Evolutionary conservation across 371 early-diverging fungal species (phyloP).

Genomic region (Batkoa obscura): DNA sequence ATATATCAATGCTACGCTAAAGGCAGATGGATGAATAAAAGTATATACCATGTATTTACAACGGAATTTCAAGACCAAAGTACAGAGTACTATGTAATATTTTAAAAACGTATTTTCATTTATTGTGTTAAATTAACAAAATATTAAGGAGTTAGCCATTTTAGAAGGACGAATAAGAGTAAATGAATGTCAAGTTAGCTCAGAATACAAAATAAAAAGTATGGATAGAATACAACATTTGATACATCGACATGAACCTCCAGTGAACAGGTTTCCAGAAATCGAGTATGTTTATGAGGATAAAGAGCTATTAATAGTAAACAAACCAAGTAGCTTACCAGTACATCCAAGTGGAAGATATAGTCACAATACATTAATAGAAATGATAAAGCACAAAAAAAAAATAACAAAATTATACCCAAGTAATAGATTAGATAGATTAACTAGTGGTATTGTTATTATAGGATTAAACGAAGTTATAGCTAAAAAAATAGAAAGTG

Average conservation of each 20-base stretch:
- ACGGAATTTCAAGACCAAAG: constrained; percentile 73
- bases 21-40: constrained; percentile 66
- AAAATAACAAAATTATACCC: constrained; percentile 41
- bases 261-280: constrained; percentile 42
- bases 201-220: constrained; percentile 34
- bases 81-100: constrained; percentile 55
- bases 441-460: constrained; percentile 81
- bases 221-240: constrained; percentile 57
- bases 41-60: constrained; percentile 51
- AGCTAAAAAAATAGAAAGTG: constrained; percentile 36
- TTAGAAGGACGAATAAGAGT: constrained; percentile 52
- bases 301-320: constrained; percentile 51
- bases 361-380: constrained; percentile 50
- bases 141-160: constrained; percentile 46
- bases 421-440: constrained; percentile 74
- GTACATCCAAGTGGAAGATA: constrained; percentile 68
- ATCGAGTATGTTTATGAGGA: constrained; percentile 35
- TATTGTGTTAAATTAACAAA: neutral
- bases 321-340: constrained; percentile 81
- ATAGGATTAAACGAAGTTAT: constrained; percentile 38
- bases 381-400: constrained; percentile 49
- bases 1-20: constrained; percentile 67
- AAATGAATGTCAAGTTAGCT: constrained; percentile 32
- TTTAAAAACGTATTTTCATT: neutral
- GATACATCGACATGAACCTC: constrained; percentile 91